Conservation (phyloP, 108 stramenopile genomes). For the Chaetoceros tenuissimus region DNA sequence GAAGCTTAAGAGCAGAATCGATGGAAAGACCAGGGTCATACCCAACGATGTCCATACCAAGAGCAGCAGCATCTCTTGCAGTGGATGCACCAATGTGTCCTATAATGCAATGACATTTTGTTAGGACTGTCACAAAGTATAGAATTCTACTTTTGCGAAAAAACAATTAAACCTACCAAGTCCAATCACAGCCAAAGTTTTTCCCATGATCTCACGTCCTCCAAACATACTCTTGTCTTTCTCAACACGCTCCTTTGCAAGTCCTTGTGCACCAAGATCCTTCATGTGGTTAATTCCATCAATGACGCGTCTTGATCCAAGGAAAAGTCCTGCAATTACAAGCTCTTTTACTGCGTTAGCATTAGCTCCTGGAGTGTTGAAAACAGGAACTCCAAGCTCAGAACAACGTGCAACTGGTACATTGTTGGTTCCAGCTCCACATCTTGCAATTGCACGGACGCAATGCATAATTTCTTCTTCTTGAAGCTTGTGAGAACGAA, state of each 20-base stretch:
- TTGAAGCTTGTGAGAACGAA: conserved; percentile 61
- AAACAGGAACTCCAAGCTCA: conserved; percentile 74
- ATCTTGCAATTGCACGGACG: conserved; percentile 58
- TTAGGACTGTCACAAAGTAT: neutral
- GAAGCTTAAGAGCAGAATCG: conserved; percentile 75
- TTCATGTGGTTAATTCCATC: conserved; percentile 68
- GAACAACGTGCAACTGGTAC: conserved; percentile 64
- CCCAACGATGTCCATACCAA: conserved; percentile 73
- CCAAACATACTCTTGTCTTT: conserved; percentile 74
- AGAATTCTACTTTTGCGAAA: neutral
- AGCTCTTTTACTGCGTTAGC: conserved; percentile 80
- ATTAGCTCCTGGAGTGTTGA: conserved; percentile 87
- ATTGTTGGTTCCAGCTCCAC: conserved; percentile 79
- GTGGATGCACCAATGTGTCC: conserved; percentile 72
- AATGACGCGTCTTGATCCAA: conserved; percentile 49
- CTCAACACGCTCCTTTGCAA: conserved; percentile 54
- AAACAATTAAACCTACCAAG: conserved; percentile 23
- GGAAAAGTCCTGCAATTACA: conserved; percentile 54
- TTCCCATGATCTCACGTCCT: conserved; percentile 72
- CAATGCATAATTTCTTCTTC: conserved; percentile 40
- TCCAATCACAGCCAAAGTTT: conserved; percentile 78
- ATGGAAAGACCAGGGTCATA: conserved; percentile 93
- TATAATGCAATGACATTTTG: neutral
- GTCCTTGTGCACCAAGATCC: conserved; percentile 43
- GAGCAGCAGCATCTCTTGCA: conserved; percentile 45